Evolutionary conservation across 257 asterid species (phyloP).

Genomic region (Penstemon eatonii): DNA sequence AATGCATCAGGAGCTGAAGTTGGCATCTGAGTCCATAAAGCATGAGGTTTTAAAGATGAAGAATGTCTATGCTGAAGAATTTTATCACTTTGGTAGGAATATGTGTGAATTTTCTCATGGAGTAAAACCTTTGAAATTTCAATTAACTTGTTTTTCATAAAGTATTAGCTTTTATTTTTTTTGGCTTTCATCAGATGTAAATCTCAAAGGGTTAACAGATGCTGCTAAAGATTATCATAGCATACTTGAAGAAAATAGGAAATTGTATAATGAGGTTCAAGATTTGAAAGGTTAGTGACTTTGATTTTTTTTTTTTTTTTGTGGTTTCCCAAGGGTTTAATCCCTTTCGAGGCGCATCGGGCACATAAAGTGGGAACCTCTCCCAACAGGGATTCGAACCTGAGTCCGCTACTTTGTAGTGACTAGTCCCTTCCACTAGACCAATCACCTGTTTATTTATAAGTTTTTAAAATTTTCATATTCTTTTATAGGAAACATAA

Average conservation of each 20-base stretch:
- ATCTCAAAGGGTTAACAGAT: slow-evolving; percentile 68
- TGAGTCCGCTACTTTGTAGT: no score
- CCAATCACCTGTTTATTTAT: no score
- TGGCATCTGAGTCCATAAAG: slow-evolving; percentile 69
- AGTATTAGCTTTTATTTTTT: slow-evolving; percentile 20
- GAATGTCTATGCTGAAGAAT: slow-evolving; percentile 56
- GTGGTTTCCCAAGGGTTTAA: no score
- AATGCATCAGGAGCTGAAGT: slow-evolving; percentile 63
- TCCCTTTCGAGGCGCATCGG: no score
- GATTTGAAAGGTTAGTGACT: slow-evolving; percentile 82
- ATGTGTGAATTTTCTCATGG: slow-evolving; percentile 12
- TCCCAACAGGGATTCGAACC: no score
- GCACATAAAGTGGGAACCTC: no score
- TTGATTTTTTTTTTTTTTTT: background rate
- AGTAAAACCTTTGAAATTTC: slow-evolving; percentile 15
- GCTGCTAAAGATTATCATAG: slow-evolving; percentile 88
- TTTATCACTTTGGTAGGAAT: slow-evolving; percentile 66
- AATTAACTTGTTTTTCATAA: slow-evolving; percentile 3
- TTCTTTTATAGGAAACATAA: slow-evolving; percentile 64
- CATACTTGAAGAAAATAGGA: slow-evolving; percentile 84
- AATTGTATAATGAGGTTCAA: slow-evolving; percentile 90
- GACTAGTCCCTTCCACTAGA: no score
- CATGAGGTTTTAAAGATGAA: slow-evolving; percentile 67
- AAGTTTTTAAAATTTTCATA: slow-evolving; percentile 22
- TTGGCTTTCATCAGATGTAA: slow-evolving; percentile 48